phyloP scores from a whole-genome alignment of 2,329 filamentous ascomycete genomes.

The Escovopsis weberi region DNA sequence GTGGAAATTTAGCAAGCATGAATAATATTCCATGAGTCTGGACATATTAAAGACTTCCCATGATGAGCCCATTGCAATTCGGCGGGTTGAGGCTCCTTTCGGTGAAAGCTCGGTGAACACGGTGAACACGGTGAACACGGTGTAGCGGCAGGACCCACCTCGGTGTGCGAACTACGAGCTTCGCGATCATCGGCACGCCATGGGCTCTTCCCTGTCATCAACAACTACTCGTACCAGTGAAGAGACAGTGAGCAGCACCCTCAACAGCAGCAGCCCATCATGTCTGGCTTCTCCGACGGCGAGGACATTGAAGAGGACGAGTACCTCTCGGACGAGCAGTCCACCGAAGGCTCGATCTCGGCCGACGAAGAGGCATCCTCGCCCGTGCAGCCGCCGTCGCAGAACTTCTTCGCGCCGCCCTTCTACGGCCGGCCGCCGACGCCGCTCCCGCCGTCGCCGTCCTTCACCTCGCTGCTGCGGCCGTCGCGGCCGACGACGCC shows the following conservation, averaged over 20 bases:
- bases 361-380: conserved; percentile 18
- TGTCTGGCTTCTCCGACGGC: conserved; percentile 23
- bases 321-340: conserved; percentile 21
- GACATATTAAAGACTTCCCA: no score
- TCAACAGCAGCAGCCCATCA: conserved; percentile 1
- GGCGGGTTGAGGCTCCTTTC: no score
- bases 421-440: conserved; percentile 98
- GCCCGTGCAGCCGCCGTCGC: conserved; percentile 30
- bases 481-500: conserved; percentile 88
- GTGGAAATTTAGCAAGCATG: no score
- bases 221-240: no score
- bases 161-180: no score
- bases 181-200: no score
- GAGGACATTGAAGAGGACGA: conserved; percentile 14
- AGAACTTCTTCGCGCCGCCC: conserved; percentile 56
- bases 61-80: no score
- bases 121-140: no score
- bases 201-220: no score
- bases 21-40: no score
- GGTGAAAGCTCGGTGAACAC: no score
- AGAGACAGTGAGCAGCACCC: background rate
- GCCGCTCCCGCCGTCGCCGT: conserved; percentile 82
- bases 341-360: conserved; percentile 10
- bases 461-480: conserved; percentile 77
- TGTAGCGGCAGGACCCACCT: no score